A percentile compares a stretch with the other conserved stretches of the same genome.
These are phyloP conservation scores for Citrus reticulata DNA, from an alignment of 345 rosid species.

Conservation along the genomic window DNA sequence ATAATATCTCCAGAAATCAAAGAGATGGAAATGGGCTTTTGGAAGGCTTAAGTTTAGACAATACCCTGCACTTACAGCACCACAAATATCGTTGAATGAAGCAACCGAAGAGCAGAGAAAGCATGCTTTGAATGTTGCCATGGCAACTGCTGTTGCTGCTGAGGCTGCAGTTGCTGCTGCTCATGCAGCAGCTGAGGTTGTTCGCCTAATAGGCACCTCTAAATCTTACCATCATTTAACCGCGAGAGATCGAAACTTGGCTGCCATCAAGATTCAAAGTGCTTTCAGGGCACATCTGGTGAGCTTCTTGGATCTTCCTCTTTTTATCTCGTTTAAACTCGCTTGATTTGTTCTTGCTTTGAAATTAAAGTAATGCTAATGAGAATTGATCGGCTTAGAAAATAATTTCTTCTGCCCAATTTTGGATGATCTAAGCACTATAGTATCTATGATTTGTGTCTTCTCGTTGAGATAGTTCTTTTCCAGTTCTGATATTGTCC, in stretches of 20 bases:
- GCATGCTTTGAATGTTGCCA: conserved; percentile 76
- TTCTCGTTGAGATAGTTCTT: not conserved
- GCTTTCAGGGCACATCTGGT: conserved; percentile 80
- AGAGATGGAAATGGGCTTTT: conserved; percentile 49
- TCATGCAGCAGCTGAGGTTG: conserved; percentile 89
- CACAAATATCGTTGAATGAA: conserved; percentile 37
- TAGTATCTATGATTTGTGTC: not conserved
- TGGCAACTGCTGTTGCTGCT: conserved; percentile 85
- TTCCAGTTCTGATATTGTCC: not conserved
- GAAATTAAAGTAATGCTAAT: not conserved
- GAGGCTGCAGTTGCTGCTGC: conserved; percentile 93
- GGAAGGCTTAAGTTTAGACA: conserved; percentile 50
- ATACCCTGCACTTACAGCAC: conserved; percentile 40
- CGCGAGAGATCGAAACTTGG: conserved; percentile 26
- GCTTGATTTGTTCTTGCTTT: not conserved
- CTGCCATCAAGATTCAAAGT: conserved; percentile 78
- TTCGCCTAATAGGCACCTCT: conserved; percentile 51
- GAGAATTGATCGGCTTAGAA: not conserved
- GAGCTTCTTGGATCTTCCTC: conserved; percentile 23
- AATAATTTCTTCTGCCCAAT: not conserved
- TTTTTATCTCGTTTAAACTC: not conserved
- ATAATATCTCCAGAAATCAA: conserved; percentile 36
- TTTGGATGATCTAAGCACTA: not conserved
- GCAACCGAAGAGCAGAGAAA: conserved; percentile 73
- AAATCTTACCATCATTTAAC: conserved; percentile 26